Conservation (phyloP, 2,329 filamentous ascomycete genomes). For the Diplodia scrobiculata region DNA sequence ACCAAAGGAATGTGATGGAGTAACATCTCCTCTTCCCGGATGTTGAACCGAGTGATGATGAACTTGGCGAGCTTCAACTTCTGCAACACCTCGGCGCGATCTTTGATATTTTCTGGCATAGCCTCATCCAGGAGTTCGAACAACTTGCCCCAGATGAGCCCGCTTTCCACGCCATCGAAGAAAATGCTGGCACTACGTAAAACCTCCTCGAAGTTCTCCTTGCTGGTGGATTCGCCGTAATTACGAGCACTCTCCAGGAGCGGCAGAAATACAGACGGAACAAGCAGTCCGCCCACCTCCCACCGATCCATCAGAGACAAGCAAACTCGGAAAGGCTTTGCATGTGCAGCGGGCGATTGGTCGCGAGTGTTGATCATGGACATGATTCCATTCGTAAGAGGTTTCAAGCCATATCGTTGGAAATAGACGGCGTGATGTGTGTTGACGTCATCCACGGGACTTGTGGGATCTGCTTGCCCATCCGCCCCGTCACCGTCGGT, state of each 20-base stretch:
- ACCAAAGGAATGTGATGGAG: constrained; percentile 79
- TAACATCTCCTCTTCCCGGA: constrained; percentile 95
- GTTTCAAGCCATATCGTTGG: constrained; percentile 71
- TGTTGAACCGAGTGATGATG: constrained; percentile 83
- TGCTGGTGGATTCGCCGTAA: constrained; percentile 69
- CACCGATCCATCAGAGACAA: constrained; percentile 96
- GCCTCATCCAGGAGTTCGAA: constrained; percentile 63
- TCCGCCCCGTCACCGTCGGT: constrained; percentile 47
- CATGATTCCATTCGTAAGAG: constrained; percentile 73
- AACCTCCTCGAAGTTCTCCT: constrained; percentile 78
- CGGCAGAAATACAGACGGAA: constrained; percentile 85
- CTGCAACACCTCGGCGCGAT: constrained; percentile 53
- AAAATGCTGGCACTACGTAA: constrained; percentile 91
- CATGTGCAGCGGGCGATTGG: constrained; percentile 64
- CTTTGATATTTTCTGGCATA: constrained; percentile 54
- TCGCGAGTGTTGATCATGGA: constrained; percentile 63
- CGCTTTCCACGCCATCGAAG: constrained; percentile 95
- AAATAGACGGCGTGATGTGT: constrained; percentile 69
- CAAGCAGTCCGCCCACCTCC: constrained; percentile 90
- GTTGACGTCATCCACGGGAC: constrained; percentile 42
- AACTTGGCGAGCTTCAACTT: constrained; percentile 77
- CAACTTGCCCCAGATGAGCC: constrained; percentile 85
- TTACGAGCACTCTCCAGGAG: constrained; percentile 76
- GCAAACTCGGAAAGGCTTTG: constrained; percentile 85
- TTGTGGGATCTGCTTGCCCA: constrained; percentile 40